Evolutionary conservation across 73 alveolate genomes (phyloP), one percentile per base, ranked within the genome.

Genomic region (Urostyla sp.): DNA sequence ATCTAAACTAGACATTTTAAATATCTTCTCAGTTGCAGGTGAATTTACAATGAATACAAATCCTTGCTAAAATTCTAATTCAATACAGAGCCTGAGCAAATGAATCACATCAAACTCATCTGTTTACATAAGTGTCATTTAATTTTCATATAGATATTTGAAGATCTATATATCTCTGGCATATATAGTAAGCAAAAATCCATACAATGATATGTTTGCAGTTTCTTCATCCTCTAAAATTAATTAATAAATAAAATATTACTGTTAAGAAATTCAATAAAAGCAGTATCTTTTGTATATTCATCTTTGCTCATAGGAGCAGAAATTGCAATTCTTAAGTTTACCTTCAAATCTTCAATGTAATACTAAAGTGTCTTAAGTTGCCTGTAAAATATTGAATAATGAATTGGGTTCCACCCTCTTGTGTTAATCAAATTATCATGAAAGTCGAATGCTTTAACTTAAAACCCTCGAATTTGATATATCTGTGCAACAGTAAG

Each of bases 391-490:
- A 69, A 69, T 20, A 69, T 46, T 5, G 67, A 34, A 69, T 7
- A 69, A 48, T 27, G 59, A 6, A 69, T 16, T 2, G 69, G 72
- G 35, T 69, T 69, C 83, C 83, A 69, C 34, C 49, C 83, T 69
- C 83, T 44, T 4, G 83, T 48, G 24, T 45, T 45, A 8, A 69
- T 69, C 13, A 69, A 31, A 7, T 67, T 5, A 21, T 69, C 5
- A 31, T 69, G 72, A 46, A 3, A 34, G 49, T 69, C 83, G 49
- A 27, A 69, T 8, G 72, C 83, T 48, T 69, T 69, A 4, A 49
- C 67, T 37, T 67, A 67, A 3, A 69, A 69, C 8, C 83, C 83
- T 49, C 83, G 44, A 18, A 5, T 46, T 46, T 69, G 72, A 45
- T 69, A 69, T 3, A 45, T 44, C 21, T 48, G 72, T 46, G 44